Evolutionary conservation across 2,329 filamentous ascomycete genomes (phyloP), one percentile per base, ranked within the genome.

Genomic region (Alternaria postmessia): DNA sequence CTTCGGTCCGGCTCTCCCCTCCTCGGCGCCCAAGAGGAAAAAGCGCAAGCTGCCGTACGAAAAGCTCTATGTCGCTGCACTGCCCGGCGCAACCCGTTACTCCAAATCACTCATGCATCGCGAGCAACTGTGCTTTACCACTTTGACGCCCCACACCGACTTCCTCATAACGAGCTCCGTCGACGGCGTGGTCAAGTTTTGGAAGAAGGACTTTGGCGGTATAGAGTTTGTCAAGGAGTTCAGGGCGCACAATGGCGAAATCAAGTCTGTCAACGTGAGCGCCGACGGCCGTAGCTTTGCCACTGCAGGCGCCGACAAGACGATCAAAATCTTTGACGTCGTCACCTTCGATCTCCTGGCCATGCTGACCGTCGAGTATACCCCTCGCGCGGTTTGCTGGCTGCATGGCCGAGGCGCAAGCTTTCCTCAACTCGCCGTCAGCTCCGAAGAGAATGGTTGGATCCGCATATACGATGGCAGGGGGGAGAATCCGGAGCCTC

Each of bases 201-300:
- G 95, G 95, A 99, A 99, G 82, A 99, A 99, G 82, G 87, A 91
- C 65, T 89, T 88, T 2, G 89, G 92, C 34, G 92, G 92, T 1
- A 91, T 99, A 59, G 96, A 99, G 81, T 99, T 99, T 74, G 94
- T 98, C 54, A 99, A 99, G 81, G 94, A 99, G 81, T 99, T 97
- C 82, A 90, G 89, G 74, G 94, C 95, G 7, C 96, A 99, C 80
- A 85, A 87, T 58, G 92, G 92, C 52, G 92, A 96, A 74, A 92
- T 98, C 74, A 88, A 85, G 62, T 91, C 90, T 28, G 92, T 95
- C 44, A 95, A 89, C 38, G 90, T 92, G 64, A 98, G 94, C 79
- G 87, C 89, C 41, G 95, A 99, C 78, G 95, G 95, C 1, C 87
- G 93, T 72, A 97, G 92, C 79, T 99, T 96, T 83, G 96, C 94